phyloP scores from a whole-genome alignment of 2,329 filamentous ascomycete species.

The Beauveria rudraprayagi region DNA sequence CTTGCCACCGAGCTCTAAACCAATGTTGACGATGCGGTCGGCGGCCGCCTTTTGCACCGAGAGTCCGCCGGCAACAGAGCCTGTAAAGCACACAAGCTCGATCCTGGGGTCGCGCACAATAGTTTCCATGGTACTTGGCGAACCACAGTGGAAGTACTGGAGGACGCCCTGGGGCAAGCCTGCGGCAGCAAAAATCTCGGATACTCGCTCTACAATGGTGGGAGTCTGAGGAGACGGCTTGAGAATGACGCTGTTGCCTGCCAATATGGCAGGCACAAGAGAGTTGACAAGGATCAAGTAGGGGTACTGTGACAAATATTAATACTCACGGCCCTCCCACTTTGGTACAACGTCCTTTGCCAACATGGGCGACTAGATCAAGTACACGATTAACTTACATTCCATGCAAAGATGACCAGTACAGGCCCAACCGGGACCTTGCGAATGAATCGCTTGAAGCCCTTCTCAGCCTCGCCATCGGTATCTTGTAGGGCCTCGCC shows the following conservation, averaged over 20 bases:
- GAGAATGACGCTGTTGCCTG: conserved; percentile 84
- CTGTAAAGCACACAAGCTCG: conserved; percentile 83
- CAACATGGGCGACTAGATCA: neutral
- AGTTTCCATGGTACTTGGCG: conserved; percentile 65
- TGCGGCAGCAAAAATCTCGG: conserved; percentile 67
- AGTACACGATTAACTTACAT: conserved; percentile 49
- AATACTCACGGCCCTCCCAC: neutral
- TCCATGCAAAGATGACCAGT: conserved; percentile 90
- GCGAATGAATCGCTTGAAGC: conserved; percentile 84
- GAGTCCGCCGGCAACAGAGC: conserved; percentile 80
- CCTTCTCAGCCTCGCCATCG: conserved; percentile 72
- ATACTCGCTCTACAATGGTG: conserved; percentile 78
- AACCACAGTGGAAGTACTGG: conserved; percentile 87
- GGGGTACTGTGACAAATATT: conserved; percentile 58
- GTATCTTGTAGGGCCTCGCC: conserved; percentile 72
- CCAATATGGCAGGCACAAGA: conserved; percentile 80
- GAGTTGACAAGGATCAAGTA: conserved; percentile 92
- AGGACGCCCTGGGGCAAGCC: conserved; percentile 78
- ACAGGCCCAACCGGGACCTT: conserved; percentile 84
- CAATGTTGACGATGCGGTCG: conserved; percentile 76
- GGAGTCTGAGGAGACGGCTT: conserved; percentile 95
- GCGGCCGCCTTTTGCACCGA: conserved; percentile 78
- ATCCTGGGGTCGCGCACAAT: conserved; percentile 72
- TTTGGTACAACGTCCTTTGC: conserved; percentile 12
- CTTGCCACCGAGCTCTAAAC: conserved; percentile 88